Base-by-base conservation (phyloP, 306 rosid genomes). In the Rosa chinensis region DNA sequence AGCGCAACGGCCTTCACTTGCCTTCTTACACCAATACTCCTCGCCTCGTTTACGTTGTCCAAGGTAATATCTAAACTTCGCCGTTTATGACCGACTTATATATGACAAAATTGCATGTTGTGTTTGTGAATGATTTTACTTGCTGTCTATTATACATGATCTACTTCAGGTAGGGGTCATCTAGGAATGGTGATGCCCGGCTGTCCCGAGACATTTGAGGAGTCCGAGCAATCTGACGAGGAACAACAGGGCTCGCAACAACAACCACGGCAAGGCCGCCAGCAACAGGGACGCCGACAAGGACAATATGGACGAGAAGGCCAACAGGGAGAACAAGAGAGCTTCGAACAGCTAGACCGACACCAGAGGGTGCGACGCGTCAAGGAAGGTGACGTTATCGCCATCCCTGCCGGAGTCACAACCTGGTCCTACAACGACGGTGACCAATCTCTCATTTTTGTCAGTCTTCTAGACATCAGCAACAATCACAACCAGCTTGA, bases 401-500 rank as follows among this genome's bases (percentile, higher is more conserved):
- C 89, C 2, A 21, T 82, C 5, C 91, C 89, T 0, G 80, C 89
- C 1, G 85, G 89, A 10, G 84, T 85, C 5, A 85, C 82, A 23
- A 63, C 68, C 43, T 87, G 90, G 90, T 8, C 48, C n/a, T 79
- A 79, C 77, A 87, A 87, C 73, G 56, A 85, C 25, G 85, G 85
- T 10, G 56, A 79, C 2, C 32, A 70, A 10, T 21, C 12, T 5
- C 70, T 91, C 53, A 84, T 90, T 43, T 17, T 70, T 11, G 40
- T 91, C 52, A 47, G 63, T 75, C 89, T 93, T 66, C 85, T 81
- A 0, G 86, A 91, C 79, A 82, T 77, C 62, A 52, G 75, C 63
- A 93, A 66, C 82, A 0, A n/a, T 0, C 62, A 13, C n/a, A 89
- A 93, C 89, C 88, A 90, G 74, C 97, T 93, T 10, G 96, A 90